These are phyloP conservation scores for Echeveria elegans DNA, from an alignment of 164 flowering plant species.

Conservation along the genomic window DNA sequence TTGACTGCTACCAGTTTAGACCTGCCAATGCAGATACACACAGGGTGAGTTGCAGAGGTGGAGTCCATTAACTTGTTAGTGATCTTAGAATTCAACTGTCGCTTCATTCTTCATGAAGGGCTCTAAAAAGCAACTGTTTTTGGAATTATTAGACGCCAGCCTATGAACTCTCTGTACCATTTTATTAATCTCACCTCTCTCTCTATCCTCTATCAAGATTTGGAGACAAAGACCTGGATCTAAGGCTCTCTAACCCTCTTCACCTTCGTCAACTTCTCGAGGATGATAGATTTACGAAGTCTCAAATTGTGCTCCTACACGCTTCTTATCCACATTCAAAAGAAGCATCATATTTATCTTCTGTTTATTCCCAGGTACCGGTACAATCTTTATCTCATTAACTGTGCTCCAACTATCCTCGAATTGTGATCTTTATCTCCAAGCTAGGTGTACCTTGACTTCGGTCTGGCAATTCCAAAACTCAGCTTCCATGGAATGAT, in stretches of 20 bases:
- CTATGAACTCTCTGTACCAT: background rate
- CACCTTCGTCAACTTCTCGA: conserved; percentile 75
- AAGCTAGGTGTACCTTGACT: conserved; percentile 75
- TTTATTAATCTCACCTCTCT: background rate
- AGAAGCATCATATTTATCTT: conserved; percentile 93
- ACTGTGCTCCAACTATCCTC: background rate
- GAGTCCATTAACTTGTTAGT: background rate
- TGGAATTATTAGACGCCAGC: no score
- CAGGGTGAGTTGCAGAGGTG: conserved; percentile 51
- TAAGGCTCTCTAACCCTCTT: conserved; percentile 83
- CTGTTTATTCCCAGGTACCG: conserved; percentile 74
- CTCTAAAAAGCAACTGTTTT: no score
- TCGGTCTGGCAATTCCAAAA: conserved; percentile 87
- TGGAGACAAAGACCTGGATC: conserved; percentile 88
- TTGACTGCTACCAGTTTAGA: conserved; percentile 56
- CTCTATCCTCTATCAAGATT: conserved; percentile 32
- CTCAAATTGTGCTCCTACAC: conserved; percentile 73
- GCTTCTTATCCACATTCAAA: conserved; percentile 91
- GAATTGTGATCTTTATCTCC: conserved; percentile 5
- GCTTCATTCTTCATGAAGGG: background rate
- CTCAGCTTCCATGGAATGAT: conserved; percentile 68
- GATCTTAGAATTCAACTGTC: background rate
- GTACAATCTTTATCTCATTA: background rate
- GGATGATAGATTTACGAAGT: conserved; percentile 62
- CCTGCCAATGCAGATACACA: conserved; percentile 89